A percentile compares a stretch with the other conserved stretches of the same genome.
Evolutionary conservation across 2,329 filamentous ascomycete species (phyloP).

Genomic region (Alternaria novae-zelandiae): DNA sequence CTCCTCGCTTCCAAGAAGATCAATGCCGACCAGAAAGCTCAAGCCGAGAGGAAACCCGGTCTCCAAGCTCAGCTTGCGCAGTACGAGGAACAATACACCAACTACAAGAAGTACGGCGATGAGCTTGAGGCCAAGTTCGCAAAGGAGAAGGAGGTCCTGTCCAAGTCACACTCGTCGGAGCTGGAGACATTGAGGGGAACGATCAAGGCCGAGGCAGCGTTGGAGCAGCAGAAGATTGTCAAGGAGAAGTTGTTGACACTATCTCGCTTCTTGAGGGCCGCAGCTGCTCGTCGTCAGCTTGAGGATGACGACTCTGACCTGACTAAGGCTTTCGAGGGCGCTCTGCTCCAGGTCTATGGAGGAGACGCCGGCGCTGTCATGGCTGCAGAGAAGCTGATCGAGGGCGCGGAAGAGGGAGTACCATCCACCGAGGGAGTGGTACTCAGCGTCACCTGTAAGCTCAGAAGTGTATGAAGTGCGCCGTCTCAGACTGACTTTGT

Average conservation of each 20-base stretch:
- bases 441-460: slow-evolving; percentile 75
- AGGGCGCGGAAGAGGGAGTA: slow-evolving; percentile 72
- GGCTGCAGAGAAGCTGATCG: slow-evolving; percentile 77
- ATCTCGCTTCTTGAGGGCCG: slow-evolving; percentile 80
- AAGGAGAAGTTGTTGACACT: slow-evolving; percentile 71
- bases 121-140: slow-evolving; percentile 70
- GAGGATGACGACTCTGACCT: slow-evolving; percentile 76
- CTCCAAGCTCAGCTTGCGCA: slow-evolving; percentile 72
- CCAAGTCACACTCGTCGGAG: slow-evolving; percentile 63
- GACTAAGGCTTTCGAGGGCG: slow-evolving; percentile 80
- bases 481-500: slow-evolving; percentile 15
- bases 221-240: slow-evolving; percentile 56
- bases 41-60: slow-evolving; percentile 76
- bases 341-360: slow-evolving; percentile 78
- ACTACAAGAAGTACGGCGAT: slow-evolving; percentile 77
- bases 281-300: slow-evolving; percentile 74
- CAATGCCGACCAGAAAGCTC: slow-evolving; percentile 80
- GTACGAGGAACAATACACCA: slow-evolving; percentile 74
- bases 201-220: slow-evolving; percentile 61
- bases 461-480: not conserved
- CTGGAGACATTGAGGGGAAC: slow-evolving; percentile 62
- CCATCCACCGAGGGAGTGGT: slow-evolving; percentile 68
- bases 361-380: slow-evolving; percentile 77
- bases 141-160: slow-evolving; percentile 63
- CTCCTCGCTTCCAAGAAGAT: slow-evolving; percentile 74